Evolutionary conservation across 371 early-diverging fungal genomes (phyloP).

Genomic region (Mucor irregularis): DNA sequence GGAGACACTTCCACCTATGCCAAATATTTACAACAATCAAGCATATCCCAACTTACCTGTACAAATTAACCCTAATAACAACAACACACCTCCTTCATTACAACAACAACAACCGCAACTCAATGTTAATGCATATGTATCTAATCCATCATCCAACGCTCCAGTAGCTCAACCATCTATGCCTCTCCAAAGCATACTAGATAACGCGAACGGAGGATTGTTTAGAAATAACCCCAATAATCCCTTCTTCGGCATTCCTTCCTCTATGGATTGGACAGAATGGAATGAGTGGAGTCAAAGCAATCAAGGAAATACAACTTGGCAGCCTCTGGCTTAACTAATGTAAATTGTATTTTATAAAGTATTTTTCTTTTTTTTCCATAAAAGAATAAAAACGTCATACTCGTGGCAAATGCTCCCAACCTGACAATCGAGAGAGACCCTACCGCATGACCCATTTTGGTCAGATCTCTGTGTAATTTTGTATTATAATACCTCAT

Average conservation of each 20-base stretch:
- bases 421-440: no score
- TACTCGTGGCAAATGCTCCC: no score
- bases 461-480: no score
- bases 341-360: no score
- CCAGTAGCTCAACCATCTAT: neutral
- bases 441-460: no score
- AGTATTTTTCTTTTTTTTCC: no score
- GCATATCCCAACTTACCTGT: neutral
- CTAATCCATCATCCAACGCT: constrained; percentile 3
- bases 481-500: no score
- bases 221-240: constrained; percentile 48
- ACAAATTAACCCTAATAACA: neutral
- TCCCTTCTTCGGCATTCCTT: constrained; percentile 46
- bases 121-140: neutral
- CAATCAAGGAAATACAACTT: constrained; percentile 26
- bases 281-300: constrained; percentile 47
- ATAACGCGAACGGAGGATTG: constrained; percentile 20
- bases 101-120: neutral
- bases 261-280: constrained; percentile 49
- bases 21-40: constrained; percentile 1
- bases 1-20: constrained; percentile 20
- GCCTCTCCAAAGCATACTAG: constrained; percentile 7
- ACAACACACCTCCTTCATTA: neutral
- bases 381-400: no score
- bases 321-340: constrained; percentile 13